Conservation (phyloP, 176 grass and related monocot genomes). For the Oryza officinalis region DNA sequence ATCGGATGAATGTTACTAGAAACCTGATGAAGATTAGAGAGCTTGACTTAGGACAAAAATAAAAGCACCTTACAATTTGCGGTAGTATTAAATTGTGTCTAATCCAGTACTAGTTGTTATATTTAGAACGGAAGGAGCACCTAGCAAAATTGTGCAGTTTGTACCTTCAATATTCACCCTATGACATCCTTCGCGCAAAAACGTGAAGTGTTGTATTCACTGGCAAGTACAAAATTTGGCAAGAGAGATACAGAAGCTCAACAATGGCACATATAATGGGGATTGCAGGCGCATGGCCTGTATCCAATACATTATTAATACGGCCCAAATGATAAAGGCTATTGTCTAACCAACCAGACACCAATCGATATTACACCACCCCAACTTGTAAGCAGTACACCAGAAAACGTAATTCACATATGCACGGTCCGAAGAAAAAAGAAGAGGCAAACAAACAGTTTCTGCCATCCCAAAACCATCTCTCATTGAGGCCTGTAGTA, state of each 20-base stretch:
- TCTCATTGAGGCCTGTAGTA: conserved; percentile 85
- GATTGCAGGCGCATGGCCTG: neutral
- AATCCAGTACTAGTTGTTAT: too few species aligned
- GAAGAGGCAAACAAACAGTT: conserved; percentile 21
- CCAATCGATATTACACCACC: conserved; percentile 34
- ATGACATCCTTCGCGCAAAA: neutral
- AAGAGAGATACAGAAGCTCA: neutral
- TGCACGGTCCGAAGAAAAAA: conserved; percentile 14
- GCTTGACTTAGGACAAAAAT: too few species aligned
- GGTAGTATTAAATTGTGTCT: too few species aligned
- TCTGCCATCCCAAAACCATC: neutral
- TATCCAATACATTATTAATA: conserved; percentile 46
- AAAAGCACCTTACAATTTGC: too few species aligned
- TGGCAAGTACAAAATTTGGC: neutral
- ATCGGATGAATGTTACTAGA: too few species aligned
- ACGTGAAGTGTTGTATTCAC: neutral
- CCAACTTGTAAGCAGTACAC: conserved; percentile 13
- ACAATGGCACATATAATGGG: neutral
- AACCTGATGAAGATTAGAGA: too few species aligned
- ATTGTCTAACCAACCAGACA: conserved; percentile 27
- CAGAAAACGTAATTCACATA: conserved; percentile 33
- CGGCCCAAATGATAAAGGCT: conserved; percentile 38
- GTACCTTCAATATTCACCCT: neutral
- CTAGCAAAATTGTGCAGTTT: neutral
- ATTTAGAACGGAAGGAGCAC: too few species aligned